phyloP scores from a whole-genome alignment of 1,284 basidiomycete species.

The Leccinum colubrinum region DNA sequence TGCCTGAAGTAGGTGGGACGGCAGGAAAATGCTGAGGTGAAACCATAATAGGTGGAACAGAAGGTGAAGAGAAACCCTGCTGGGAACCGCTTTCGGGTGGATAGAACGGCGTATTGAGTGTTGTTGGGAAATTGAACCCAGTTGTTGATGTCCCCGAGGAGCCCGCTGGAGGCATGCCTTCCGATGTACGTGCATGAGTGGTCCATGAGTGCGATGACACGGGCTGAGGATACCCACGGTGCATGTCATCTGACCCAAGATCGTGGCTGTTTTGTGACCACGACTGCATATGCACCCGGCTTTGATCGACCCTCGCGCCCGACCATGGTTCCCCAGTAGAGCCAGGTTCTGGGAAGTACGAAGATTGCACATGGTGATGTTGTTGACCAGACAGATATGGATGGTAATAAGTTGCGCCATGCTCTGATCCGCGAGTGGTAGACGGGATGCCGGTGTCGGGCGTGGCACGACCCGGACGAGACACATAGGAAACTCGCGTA shows the following conservation, averaged over 20 bases:
- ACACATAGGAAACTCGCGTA: conserved; percentile 25
- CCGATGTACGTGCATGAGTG: conserved; percentile 17
- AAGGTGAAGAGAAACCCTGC: conserved; percentile 21
- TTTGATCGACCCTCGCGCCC: conserved; percentile 25
- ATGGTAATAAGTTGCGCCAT: conserved; percentile 25
- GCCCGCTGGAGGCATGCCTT: conserved; percentile 21
- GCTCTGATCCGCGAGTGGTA: conserved; percentile 28
- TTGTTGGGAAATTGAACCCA: conserved; percentile 35
- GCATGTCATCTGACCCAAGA: conserved; percentile 23
- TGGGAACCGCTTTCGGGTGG: conserved; percentile 32
- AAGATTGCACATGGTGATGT: conserved; percentile 23
- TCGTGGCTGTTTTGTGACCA: conserved; percentile 30
- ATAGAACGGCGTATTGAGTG: conserved; percentile 45
- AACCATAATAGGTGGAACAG: conserved; percentile 30
- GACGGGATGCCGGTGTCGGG: conserved; percentile 27
- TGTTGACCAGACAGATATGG: conserved; percentile 27
- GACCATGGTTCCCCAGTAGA: conserved; percentile 24
- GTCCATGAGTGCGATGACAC: conserved; percentile 29
- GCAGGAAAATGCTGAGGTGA: conserved; percentile 30
- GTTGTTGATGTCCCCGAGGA: conserved; percentile 22
- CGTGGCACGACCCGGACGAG: conserved; percentile 29
- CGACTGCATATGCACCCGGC: conserved; percentile 19
- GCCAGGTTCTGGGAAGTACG: conserved; percentile 27
- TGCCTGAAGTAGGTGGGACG: conserved; percentile 18
- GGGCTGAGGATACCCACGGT: conserved; percentile 30